These are phyloP conservation scores for Podospora fimiseda DNA, from an alignment of 495 filamentous ascomycete species.

Conservation along the genomic window DNA sequence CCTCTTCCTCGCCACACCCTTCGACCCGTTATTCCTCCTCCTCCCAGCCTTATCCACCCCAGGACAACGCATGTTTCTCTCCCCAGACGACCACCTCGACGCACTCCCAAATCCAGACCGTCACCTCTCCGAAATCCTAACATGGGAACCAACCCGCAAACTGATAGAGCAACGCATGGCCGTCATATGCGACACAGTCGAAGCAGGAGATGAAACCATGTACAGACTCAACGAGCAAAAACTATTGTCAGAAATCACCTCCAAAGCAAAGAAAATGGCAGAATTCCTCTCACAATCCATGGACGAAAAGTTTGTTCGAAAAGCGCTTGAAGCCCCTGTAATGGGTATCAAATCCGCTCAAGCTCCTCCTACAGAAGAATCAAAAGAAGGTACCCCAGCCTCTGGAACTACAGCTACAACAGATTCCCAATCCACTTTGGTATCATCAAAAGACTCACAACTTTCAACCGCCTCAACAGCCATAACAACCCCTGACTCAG, in stretches of 20 bases:
- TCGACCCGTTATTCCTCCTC: conserved; percentile 79
- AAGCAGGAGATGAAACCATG: conserved; percentile 75
- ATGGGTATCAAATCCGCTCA: conserved; percentile 44
- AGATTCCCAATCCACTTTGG: conserved; percentile 39
- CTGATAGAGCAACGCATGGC: conserved; percentile 44
- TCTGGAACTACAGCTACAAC: not conserved
- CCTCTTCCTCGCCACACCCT: conserved; percentile 72
- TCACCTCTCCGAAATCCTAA: conserved; percentile 53
- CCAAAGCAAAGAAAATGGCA: conserved; percentile 66
- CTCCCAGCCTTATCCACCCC: conserved; percentile 55
- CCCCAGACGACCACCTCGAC: conserved; percentile 76
- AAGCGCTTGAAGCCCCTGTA: conserved; percentile 68
- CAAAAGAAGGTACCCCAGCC: not conserved
- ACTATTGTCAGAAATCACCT: conserved; percentile 57
- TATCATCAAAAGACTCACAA: too few species aligned
- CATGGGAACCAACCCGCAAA: conserved; percentile 34
- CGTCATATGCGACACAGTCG: conserved; percentile 68
- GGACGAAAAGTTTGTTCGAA: conserved; percentile 76
- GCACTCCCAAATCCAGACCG: conserved; percentile 45
- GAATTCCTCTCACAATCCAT: conserved; percentile 67
- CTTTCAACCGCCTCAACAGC: too few species aligned
- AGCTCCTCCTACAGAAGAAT: not conserved
- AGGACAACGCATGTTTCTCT: conserved; percentile 59
- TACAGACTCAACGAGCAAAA: conserved; percentile 68
- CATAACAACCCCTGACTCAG: conserved; percentile 36